Conservation (phyloP, 768 basidiomycete genomes). For the Cystofilobasidium bisporidii region DNA sequence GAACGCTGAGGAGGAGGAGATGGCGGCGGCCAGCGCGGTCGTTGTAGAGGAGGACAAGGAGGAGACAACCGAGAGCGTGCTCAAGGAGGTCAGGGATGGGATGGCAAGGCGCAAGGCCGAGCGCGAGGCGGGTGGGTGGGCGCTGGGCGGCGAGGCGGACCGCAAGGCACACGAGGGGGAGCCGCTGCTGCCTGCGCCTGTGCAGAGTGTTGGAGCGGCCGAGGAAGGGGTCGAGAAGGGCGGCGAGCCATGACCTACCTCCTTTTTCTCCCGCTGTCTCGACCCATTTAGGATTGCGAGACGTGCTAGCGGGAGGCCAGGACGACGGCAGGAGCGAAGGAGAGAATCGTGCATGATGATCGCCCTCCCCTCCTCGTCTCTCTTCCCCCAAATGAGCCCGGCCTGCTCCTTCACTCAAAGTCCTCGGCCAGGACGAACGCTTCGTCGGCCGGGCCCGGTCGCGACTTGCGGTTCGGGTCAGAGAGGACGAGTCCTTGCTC, state of each 20-base stretch:
- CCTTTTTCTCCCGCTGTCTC: no score
- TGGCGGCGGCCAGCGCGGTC: slow-evolving; percentile 47
- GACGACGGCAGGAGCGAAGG: no score
- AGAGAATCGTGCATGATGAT: no score
- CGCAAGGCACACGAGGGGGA: slow-evolving; percentile 26
- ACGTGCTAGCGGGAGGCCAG: no score
- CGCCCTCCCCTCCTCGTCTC: no score
- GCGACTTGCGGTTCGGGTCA: no score
- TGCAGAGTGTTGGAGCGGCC: no score
- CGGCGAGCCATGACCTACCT: no score
- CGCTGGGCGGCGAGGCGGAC: slow-evolving; percentile 28
- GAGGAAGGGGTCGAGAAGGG: no score
- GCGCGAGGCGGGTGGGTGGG: slow-evolving; percentile 4
- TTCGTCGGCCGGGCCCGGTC: slow-evolving; percentile 12
- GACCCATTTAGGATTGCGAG: no score
- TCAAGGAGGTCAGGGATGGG: slow-evolving; percentile 29
- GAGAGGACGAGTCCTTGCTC: no score
- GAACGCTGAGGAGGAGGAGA: slow-evolving; percentile 51
- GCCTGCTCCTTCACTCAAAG: neutral
- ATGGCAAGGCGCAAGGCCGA: slow-evolving; percentile 23
- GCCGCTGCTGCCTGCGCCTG: slow-evolving; percentile 20
- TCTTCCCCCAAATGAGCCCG: no score
- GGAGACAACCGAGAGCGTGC: slow-evolving; percentile 40
- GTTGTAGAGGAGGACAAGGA: neutral
- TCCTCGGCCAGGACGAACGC: slow-evolving; percentile 24